Conservation (phyloP, 2,329 filamentous ascomycete species). For the Didymosphaeria variabile region DNA sequence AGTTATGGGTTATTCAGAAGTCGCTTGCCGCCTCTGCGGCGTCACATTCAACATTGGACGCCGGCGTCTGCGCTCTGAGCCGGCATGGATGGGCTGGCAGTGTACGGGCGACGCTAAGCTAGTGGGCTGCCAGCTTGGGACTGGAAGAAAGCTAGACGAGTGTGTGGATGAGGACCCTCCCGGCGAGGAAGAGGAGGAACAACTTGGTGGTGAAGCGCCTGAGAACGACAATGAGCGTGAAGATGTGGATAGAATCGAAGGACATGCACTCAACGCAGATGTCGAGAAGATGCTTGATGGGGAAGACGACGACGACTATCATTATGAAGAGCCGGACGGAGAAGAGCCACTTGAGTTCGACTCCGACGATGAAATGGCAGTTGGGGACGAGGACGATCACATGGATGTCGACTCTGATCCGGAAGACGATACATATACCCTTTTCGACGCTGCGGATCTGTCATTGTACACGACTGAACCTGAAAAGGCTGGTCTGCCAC, state of each 20-base stretch:
- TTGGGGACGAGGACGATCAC: background rate
- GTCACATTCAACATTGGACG: constrained; percentile 23
- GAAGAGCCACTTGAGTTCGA: constrained; percentile 10
- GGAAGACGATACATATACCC: background rate
- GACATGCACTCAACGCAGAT: background rate
- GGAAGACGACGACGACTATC: background rate
- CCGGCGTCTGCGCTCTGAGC: constrained; percentile 8
- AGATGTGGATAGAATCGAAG: background rate
- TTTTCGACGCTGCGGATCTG: background rate
- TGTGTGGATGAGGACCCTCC: background rate
- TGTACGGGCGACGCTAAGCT: background rate
- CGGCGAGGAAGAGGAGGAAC: background rate
- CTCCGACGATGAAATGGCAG: background rate
- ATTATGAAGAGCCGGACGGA: background rate
- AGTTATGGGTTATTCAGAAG: constrained; percentile 3
- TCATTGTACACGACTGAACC: background rate
- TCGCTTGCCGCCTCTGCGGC: constrained; percentile 14
- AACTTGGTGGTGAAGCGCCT: background rate
- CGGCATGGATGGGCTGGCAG: constrained; percentile 8
- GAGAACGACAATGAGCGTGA: background rate
- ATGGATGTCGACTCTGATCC: background rate
- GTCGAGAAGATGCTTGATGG: background rate
- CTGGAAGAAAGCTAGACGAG: background rate
- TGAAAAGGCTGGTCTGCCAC: constrained; percentile 10
- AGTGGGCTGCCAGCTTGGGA: constrained; percentile 1